phyloP scores from a whole-genome alignment of 140 eudicot species.

The Cichorium intybus region DNA sequence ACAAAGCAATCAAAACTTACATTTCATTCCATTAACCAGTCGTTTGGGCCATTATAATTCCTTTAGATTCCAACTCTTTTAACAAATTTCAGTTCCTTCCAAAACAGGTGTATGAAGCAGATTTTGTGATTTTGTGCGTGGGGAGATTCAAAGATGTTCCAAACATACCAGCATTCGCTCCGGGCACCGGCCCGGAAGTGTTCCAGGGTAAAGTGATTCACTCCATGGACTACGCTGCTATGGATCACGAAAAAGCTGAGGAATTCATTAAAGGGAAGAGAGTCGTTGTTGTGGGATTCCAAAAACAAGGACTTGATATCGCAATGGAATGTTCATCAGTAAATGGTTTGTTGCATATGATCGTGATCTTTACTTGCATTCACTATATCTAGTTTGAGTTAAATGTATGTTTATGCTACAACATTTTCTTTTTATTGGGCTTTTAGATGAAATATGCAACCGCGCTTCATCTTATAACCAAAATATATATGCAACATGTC shows the following conservation, averaged over 20 bases:
- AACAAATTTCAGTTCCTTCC: too few species aligned
- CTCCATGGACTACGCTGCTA: constrained; percentile 49
- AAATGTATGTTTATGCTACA: too few species aligned
- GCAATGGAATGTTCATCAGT: constrained; percentile 44
- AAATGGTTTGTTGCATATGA: constrained; percentile 52
- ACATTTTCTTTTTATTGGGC: too few species aligned
- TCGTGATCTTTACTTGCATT: not conserved
- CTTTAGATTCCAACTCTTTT: too few species aligned
- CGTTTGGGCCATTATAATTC: too few species aligned
- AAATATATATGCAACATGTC: not conserved
- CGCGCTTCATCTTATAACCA: too few species aligned
- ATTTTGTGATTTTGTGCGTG: constrained; percentile 56
- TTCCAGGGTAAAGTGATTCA: constrained; percentile 50
- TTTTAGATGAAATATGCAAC: not conserved
- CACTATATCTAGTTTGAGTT: too few species aligned
- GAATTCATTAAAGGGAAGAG: constrained; percentile 44
- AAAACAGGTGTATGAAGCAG: constrained; percentile 42
- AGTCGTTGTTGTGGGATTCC: constrained; percentile 44
- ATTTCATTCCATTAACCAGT: too few species aligned
- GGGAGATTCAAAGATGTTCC: constrained; percentile 59
- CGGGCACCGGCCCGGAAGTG: constrained; percentile 41
- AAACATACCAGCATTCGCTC: constrained; percentile 45
- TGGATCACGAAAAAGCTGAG: constrained; percentile 40
- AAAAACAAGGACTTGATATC: constrained; percentile 56
- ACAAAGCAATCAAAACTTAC: too few species aligned